Conservation (phyloP, 1,139 yeast genomes). For the Debaryomyces sp. region DNA sequence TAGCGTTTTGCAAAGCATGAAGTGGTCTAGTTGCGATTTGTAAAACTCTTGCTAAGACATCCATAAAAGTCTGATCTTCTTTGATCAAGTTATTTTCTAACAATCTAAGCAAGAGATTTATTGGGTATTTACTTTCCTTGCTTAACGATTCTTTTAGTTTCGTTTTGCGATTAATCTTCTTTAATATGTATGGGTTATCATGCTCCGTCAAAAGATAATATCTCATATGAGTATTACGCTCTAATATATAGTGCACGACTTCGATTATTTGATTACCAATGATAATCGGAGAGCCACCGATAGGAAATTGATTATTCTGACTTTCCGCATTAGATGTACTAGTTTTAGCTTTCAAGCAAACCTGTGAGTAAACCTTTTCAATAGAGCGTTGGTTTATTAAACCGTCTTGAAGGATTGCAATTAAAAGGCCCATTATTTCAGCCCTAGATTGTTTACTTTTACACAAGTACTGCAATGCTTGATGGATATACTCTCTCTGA, state of each 20-base stretch:
- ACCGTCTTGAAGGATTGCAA: conserved; percentile 78
- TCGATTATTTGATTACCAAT: conserved; percentile 82
- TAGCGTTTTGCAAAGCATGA: conserved; percentile 45
- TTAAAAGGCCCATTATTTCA: conserved; percentile 71
- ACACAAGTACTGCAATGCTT: conserved; percentile 68
- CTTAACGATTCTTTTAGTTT: conserved; percentile 39
- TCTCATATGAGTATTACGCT: conserved; percentile 68
- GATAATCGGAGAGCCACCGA: conserved; percentile 65
- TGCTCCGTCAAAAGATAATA: conserved; percentile 83
- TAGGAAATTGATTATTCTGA: conserved; percentile 45
- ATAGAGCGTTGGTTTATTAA: conserved; percentile 60
- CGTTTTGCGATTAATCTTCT: conserved; percentile 42
- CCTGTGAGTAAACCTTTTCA: conserved; percentile 65
- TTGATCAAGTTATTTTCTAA: conserved; percentile 65
- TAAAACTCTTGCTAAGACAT: conserved; percentile 70
- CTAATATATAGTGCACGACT: conserved; percentile 70
- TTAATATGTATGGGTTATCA: conserved; percentile 58
- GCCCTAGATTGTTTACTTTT: conserved; percentile 76
- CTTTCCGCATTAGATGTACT: conserved; percentile 15
- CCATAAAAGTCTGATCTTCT: conserved; percentile 77
- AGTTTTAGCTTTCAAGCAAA: conserved; percentile 41
- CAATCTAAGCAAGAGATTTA: conserved; percentile 65
- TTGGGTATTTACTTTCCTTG: conserved; percentile 64
- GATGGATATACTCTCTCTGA: conserved; percentile 68
- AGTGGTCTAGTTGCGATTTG: conserved; percentile 80